Evolutionary conservation across 2,329 filamentous ascomycete species (phyloP).

Genomic region (Fusarium graminum): DNA sequence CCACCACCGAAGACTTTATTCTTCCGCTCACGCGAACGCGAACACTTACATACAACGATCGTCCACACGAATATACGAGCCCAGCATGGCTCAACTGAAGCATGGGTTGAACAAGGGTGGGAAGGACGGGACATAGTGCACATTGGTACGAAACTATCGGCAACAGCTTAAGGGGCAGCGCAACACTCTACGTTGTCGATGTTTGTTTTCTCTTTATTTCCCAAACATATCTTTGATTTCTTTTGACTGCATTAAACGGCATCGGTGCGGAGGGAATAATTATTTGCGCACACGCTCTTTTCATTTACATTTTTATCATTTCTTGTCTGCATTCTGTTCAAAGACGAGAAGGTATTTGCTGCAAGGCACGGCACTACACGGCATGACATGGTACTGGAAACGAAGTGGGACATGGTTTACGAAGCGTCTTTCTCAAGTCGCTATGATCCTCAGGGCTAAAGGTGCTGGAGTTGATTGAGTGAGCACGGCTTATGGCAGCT

Average conservation of each 20-base stretch:
- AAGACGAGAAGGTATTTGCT: constrained; percentile 46
- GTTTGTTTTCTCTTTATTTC: constrained; percentile 31
- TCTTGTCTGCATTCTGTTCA: constrained; percentile 30
- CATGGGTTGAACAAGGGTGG: constrained; percentile 15
- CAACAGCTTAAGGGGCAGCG: constrained; percentile 35
- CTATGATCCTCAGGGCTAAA: constrained; percentile 4
- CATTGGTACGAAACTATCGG: constrained; percentile 19
- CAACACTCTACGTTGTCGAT: constrained; percentile 29
- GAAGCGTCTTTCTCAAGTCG: constrained; percentile 9
- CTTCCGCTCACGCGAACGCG: constrained; percentile 54
- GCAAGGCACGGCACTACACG: constrained; percentile 44
- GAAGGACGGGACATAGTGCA: constrained; percentile 17
- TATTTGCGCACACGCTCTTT: constrained; percentile 32
- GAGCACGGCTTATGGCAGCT: constrained; percentile 1
- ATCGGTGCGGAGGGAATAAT: constrained; percentile 41
- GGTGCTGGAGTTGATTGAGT: constrained; percentile 2
- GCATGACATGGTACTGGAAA: constrained; percentile 14
- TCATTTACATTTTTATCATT: constrained; percentile 33
- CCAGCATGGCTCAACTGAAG: constrained; percentile 14
- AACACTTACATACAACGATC: constrained; percentile 41
- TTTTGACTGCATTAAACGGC: constrained; percentile 26
- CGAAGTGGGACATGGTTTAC: constrained; percentile 12
- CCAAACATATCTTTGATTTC: constrained; percentile 26
- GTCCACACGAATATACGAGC: constrained; percentile 33
- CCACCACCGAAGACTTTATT: constrained; percentile 46